A percentile compares a stretch with the other conserved stretches of the same genome.
These are phyloP conservation scores for Symbiodinium pilosum DNA, from an alignment of 73 alveolate species.

Conservation along the genomic window DNA sequence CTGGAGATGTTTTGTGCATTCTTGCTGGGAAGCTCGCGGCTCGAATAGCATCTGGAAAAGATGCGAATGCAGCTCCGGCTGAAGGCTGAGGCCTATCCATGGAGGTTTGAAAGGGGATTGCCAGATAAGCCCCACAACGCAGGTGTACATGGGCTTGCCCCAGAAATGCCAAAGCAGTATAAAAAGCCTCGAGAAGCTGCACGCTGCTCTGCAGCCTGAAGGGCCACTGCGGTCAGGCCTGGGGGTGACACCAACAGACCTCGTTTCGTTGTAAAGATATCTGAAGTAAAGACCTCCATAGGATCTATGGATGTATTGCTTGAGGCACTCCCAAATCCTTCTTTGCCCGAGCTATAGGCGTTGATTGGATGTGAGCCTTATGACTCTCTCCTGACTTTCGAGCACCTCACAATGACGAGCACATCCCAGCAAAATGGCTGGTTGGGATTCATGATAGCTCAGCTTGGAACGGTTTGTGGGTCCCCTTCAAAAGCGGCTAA, in stretches of 20 bases:
- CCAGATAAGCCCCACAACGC: too few relatives aligned
- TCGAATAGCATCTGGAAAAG: constrained; percentile 56
- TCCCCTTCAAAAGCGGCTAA: constrained; percentile 64
- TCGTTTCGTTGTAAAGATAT: too few relatives aligned
- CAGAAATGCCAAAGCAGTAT: too few relatives aligned
- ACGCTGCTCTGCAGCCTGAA: constrained; percentile 11
- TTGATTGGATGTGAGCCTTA: constrained; percentile 56
- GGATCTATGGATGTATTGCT: too few relatives aligned
- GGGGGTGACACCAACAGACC: too few relatives aligned
- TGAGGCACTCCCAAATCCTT: too few relatives aligned
- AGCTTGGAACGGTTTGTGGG: neutral
- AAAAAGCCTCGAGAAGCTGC: constrained; percentile 38
- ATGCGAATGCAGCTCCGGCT: constrained; percentile 40
- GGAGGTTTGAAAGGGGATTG: too few relatives aligned
- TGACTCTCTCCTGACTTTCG: constrained; percentile 48
- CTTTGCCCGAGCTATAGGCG: neutral
- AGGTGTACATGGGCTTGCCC: too few relatives aligned
- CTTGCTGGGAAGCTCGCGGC: too few relatives aligned
- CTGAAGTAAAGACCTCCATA: too few relatives aligned
- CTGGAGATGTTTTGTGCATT: too few relatives aligned
- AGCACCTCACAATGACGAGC: constrained; percentile 23
- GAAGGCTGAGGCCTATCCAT: constrained; percentile 31
- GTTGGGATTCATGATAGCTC: too few relatives aligned
- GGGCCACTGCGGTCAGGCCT: constrained; percentile 39
- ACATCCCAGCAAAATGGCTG: neutral